phyloP scores from a whole-genome alignment of 2,329 filamentous ascomycete species.

The Colletotrichum musicola region DNA sequence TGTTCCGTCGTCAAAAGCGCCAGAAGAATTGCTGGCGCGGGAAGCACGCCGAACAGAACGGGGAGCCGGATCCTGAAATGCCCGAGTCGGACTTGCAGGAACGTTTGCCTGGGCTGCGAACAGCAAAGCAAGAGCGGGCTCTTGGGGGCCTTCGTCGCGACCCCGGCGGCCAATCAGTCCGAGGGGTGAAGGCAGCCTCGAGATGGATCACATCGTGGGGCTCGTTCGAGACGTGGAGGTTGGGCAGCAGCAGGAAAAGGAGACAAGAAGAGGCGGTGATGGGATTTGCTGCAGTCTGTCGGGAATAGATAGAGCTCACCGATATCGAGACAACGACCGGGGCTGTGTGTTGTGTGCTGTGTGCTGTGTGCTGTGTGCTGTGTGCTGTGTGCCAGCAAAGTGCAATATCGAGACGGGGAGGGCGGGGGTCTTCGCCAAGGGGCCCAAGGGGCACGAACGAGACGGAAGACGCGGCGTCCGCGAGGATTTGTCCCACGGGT shows the following conservation, averaged over 20 bases:
- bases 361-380: background rate
- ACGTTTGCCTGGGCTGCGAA: constrained; percentile 1
- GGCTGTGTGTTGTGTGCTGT: background rate
- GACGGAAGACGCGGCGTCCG: constrained; percentile 9
- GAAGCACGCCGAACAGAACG: background rate
- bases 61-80: constrained; percentile 14
- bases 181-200: constrained; percentile 16
- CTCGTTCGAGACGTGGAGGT: constrained; percentile 1
- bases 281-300: background rate
- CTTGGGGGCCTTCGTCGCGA: constrained; percentile 7
- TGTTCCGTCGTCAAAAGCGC: constrained; percentile 13
- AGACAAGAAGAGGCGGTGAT: constrained; percentile 31
- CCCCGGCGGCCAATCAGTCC: constrained; percentile 16
- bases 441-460: constrained; percentile 1
- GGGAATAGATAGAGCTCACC: too few relatives aligned
- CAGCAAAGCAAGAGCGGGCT: constrained; percentile 30
- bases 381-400: constrained; percentile 3
- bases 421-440: background rate
- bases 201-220: constrained; percentile 17
- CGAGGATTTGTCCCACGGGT: constrained; percentile 6
- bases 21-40: background rate
- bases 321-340: constrained; percentile 7
- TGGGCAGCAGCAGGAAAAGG: constrained; percentile 31
- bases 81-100: constrained; percentile 26
- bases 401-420: constrained; percentile 6